Base-by-base conservation (phyloP, 1,139 yeast species). In the Scheffersomyces segobiensis region DNA sequence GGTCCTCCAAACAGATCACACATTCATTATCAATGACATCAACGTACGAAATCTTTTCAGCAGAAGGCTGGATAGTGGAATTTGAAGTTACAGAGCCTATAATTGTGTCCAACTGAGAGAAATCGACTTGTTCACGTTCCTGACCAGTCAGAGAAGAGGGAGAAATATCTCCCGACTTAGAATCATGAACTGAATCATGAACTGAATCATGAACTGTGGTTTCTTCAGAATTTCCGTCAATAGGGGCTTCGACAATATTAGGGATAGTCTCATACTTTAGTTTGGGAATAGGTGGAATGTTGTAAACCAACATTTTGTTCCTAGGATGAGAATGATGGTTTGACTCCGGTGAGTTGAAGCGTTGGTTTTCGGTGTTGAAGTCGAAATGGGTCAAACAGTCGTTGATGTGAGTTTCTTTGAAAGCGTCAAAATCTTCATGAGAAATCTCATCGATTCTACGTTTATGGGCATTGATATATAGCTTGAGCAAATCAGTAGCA, bases 1-100 rank as follows among this genome's bases (percentile, higher is more conserved):
- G 85, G 46, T 91, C 97, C 69, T 95, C 99, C 63, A 93, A 84
- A 71, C 99, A 95, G 50, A 95, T 93, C 10, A 93, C 95, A 73
- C 99, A 95, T 70, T 95, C 99, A 53, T 82, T 81, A 50, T 82
- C 87, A 48, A 76, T 71, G 5, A 69, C 65, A n/a, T 61, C 72
- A 54, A 74, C 71, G 20, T 17, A n/a, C 20, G 62, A 60, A 32
- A 59, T 63, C 61, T 64, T 72, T 60, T 72, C 75, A 8, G 62
- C 61, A 5, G 62, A 60, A 39, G 65, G 68, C n/a, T 62, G 69
- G 22, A 70, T 61, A 14, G 77, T 70, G 21, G 68, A 60, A 50
- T 57, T 63, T 4, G 78, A 71, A 1, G 67, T 68, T 19, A 72
- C 64, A 20, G 75, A 72, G 17, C 71, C 76, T 55, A 64, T 65